Percentiles rank a stretch among this genome's conserved stretches.
Evolutionary conservation across 2,329 filamentous ascomycete genomes (phyloP).

Genomic region (Fusarium avenaceum): DNA sequence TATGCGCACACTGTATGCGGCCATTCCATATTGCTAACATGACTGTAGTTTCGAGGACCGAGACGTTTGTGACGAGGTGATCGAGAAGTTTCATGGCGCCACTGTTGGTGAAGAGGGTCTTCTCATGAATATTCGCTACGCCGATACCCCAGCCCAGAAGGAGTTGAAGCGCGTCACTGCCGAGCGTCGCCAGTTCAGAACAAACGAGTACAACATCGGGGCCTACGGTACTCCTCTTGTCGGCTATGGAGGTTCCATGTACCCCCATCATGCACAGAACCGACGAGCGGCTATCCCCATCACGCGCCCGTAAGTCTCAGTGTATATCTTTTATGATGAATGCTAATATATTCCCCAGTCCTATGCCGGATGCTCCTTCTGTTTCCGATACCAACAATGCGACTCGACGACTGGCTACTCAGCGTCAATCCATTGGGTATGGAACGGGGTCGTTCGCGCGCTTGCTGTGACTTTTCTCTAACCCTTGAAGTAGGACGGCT

Average conservation of each 20-base stretch:
- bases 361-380: constrained; percentile 5
- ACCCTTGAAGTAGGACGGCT: constrained; percentile 54
- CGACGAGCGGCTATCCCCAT: constrained; percentile 49
- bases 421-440: constrained; percentile 56
- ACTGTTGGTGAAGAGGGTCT: constrained; percentile 82
- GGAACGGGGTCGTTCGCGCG: constrained; percentile 44
- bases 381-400: constrained; percentile 32
- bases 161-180: constrained; percentile 96
- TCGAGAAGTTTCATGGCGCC: constrained; percentile 86
- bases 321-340: not conserved
- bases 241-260: constrained; percentile 61
- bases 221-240: constrained; percentile 75
- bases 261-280: constrained; percentile 56
- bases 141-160: constrained; percentile 97
- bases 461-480: constrained; percentile 50
- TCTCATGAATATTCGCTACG: constrained; percentile 93
- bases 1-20: constrained; percentile 58
- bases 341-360: constrained; percentile 32
- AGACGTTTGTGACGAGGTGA: constrained; percentile 90
- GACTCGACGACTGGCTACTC: constrained; percentile 51
- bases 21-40: constrained; percentile 8
- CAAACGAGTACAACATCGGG: constrained; percentile 90
- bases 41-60: constrained; percentile 84
- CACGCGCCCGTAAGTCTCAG: constrained; percentile 51
- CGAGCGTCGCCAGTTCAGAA: constrained; percentile 93